These are phyloP conservation scores for Penicillium sclerotiorum DNA, from an alignment of 2,329 filamentous ascomycete genomes.

Conservation along the genomic window DNA sequence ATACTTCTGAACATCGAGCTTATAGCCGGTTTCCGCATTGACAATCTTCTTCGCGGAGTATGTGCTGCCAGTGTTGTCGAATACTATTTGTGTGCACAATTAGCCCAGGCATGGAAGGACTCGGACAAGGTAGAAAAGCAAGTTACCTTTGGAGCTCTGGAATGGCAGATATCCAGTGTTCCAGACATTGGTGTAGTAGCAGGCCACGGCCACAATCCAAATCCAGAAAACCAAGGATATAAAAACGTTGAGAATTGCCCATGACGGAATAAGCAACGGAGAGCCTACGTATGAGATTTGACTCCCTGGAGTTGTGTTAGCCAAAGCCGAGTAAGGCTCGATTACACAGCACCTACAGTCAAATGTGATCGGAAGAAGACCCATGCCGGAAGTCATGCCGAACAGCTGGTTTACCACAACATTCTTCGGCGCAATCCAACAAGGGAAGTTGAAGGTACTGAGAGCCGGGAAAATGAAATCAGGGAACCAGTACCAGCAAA, in stretches of 20 bases:
- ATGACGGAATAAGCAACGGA: conserved; percentile 68
- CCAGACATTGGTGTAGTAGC: conserved; percentile 50
- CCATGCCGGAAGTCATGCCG: conserved; percentile 33
- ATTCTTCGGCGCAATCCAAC: conserved; percentile 33
- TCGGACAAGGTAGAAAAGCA: background rate
- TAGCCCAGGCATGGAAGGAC: background rate
- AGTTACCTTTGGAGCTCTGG: conserved; percentile 31
- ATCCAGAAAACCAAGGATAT: conserved; percentile 66
- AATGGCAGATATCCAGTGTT: conserved; percentile 22
- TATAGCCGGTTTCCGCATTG: conserved; percentile 56
- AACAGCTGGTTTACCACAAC: conserved; percentile 33
- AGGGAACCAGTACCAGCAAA: conserved; percentile 35
- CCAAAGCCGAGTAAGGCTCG: background rate
- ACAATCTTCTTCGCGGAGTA: conserved; percentile 68
- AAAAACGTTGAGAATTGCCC: conserved; percentile 70
- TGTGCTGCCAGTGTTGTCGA: conserved; percentile 65
- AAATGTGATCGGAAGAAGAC: conserved; percentile 38
- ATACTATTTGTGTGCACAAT: conserved; percentile 46
- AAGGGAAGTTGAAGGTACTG: conserved; percentile 33
- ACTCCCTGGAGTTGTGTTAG: conserved; percentile 21
- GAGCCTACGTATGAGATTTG: conserved; percentile 30
- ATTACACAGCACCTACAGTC: conserved; percentile 36
- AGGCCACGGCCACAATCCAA: conserved; percentile 56
- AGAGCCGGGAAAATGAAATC: conserved; percentile 35
- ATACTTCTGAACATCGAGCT: conserved; percentile 64